Evolutionary conservation across 228 moss, liverwort and hornwort genomes (phyloP).

Genomic region (Sphagnum fallax): DNA sequence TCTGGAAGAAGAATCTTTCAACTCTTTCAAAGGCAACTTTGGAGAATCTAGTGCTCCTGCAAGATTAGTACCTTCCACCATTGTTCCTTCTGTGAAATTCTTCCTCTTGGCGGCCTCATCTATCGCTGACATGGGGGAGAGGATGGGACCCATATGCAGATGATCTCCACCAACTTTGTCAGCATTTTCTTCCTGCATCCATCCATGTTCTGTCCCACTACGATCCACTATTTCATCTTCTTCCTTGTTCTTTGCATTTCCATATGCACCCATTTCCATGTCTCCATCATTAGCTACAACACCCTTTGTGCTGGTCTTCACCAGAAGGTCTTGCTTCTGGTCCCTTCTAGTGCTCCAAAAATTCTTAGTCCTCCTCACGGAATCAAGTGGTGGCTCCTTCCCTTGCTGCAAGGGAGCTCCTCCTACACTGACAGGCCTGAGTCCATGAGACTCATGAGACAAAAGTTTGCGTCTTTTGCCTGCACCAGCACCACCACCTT

Average conservation of each 20-base stretch:
- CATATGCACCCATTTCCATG: slow-evolving; percentile 1
- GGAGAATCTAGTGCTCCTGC: not conserved
- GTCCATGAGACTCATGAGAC: too few relatives aligned
- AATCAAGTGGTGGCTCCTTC: too few relatives aligned
- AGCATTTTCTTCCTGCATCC: not conserved
- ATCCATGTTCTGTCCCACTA: not conserved
- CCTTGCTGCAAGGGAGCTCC: too few relatives aligned
- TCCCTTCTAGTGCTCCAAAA: too few relatives aligned
- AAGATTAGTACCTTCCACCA: not conserved
- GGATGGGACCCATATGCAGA: too few relatives aligned
- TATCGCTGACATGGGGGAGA: not conserved
- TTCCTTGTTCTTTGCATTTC: not conserved
- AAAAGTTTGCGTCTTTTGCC: not conserved
- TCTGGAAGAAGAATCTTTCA: not conserved
- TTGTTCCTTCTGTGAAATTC: not conserved
- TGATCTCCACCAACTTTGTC: too few relatives aligned
- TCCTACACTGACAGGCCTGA: too few relatives aligned
- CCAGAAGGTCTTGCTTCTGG: too few relatives aligned
- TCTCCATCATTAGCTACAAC: too few relatives aligned
- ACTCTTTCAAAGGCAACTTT: slow-evolving; percentile 5
- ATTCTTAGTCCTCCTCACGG: too few relatives aligned
- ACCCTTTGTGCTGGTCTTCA: too few relatives aligned
- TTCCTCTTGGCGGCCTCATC: not conserved
- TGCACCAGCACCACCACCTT: not conserved
- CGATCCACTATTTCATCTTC: not conserved